Conservation (phyloP, 176 grass and related monocot genomes). For the Dendrocalamus sinicus region DNA sequence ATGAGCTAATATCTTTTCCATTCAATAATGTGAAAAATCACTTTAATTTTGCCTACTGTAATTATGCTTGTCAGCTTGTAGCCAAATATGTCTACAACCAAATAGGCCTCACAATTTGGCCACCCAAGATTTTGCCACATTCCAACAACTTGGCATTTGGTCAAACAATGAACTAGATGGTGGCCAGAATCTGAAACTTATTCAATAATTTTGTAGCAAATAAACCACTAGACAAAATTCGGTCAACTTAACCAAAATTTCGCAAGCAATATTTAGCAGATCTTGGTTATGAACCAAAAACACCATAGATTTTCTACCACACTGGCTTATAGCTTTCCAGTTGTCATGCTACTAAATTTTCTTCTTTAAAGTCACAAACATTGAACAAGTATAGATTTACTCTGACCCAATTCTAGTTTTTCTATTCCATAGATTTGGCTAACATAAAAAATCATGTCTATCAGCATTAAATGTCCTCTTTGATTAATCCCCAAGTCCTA, state of each 20-base stretch:
- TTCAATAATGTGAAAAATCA: background rate
- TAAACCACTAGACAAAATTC: constrained; percentile 15
- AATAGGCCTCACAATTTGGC: background rate
- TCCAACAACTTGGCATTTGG: background rate
- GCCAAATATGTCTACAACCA: background rate
- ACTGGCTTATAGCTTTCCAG: background rate
- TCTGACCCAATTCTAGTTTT: background rate
- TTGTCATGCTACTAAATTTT: background rate
- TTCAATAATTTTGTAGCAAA: background rate
- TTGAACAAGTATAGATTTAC: background rate
- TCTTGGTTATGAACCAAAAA: background rate
- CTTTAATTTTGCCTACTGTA: background rate
- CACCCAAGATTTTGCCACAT: background rate
- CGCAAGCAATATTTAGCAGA: background rate
- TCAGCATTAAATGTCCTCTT: background rate
- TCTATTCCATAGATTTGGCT: background rate
- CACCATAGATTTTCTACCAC: background rate
- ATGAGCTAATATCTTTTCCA: background rate
- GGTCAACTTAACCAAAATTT: background rate
- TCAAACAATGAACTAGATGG: background rate
- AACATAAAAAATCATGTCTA: background rate
- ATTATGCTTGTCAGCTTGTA: constrained; percentile 19
- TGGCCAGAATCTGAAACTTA: background rate
- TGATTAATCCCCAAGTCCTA: constrained; percentile 11
- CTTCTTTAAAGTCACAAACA: background rate